These are phyloP conservation scores for Xylaria sp. DNA, from an alignment of 495 filamentous ascomycete genomes.

Conservation along the genomic window DNA sequence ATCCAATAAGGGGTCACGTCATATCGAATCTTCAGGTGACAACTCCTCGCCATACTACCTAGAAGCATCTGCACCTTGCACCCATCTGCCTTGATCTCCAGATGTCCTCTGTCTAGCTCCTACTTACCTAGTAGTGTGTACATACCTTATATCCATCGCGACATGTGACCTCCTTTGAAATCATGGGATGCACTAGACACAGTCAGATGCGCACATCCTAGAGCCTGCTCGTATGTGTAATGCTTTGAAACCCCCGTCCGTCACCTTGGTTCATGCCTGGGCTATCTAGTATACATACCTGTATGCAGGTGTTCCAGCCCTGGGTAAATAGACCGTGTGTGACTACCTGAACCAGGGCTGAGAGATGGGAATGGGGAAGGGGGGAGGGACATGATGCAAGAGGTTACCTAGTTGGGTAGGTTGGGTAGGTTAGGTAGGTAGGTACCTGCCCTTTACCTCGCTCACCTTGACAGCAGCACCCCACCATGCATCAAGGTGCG, in stretches of 20 bases:
- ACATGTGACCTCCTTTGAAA: constrained; percentile 20
- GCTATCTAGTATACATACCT: no score
- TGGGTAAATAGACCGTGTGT: constrained; percentile 7
- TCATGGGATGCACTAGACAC: constrained; percentile 8
- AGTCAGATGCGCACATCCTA: constrained; percentile 14
- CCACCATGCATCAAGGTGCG: background rate
- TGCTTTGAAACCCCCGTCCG: background rate
- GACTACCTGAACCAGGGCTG: background rate
- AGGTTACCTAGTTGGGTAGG: no score
- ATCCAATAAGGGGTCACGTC: constrained; percentile 17
- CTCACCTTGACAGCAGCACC: background rate
- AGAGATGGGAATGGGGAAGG: background rate
- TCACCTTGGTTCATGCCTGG: background rate
- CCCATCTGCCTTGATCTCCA: no score
- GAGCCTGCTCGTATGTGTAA: background rate
- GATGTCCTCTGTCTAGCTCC: no score
- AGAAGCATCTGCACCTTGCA: no score
- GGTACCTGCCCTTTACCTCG: background rate
- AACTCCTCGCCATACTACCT: background rate
- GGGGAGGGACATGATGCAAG: no score
- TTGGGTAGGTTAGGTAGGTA: no score
- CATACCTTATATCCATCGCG: background rate
- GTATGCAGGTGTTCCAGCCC: constrained; percentile 13
- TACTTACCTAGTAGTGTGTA: background rate
- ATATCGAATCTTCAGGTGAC: constrained; percentile 17